phyloP scores from a whole-genome alignment of 805 yeast species.

The Cyberlindnera bimundalis region DNA sequence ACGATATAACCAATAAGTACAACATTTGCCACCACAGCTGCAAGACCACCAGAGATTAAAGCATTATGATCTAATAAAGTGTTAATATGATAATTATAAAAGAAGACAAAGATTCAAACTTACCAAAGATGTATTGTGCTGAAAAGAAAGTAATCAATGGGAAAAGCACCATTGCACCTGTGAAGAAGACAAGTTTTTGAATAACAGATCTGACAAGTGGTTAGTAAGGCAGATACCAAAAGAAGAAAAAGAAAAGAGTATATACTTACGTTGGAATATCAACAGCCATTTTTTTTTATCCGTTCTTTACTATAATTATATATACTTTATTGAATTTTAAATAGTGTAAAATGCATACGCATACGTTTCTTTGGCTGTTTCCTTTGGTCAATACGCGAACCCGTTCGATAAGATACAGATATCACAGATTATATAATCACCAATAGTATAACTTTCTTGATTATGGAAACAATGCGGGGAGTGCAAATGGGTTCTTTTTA shows the following conservation, averaged over 20 bases:
- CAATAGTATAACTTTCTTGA: too few species aligned
- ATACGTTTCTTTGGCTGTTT: too few species aligned
- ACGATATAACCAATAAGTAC: constrained; percentile 71
- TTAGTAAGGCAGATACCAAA: not conserved
- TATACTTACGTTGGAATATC: constrained; percentile 27
- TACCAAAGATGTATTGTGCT: constrained; percentile 37
- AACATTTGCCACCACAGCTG: constrained; percentile 71
- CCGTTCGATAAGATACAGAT: too few species aligned
- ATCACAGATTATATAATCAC: too few species aligned
- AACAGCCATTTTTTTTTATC: constrained; percentile 22
- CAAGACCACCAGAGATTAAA: constrained; percentile 72
- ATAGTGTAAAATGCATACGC: too few species aligned
- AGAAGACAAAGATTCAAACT: too few species aligned
- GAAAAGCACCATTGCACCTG: constrained; percentile 69
- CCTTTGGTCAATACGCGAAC: too few species aligned
- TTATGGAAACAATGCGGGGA: too few species aligned
- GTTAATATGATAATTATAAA: constrained; percentile 17
- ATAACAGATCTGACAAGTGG: constrained; percentile 48
- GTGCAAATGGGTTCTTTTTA: too few species aligned
- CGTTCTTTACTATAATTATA: too few species aligned
- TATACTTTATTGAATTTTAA: too few species aligned
- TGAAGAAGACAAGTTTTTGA: constrained; percentile 66
- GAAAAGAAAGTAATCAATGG: constrained; percentile 64
- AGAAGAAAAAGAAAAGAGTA: not conserved
- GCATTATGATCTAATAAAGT: constrained; percentile 39